Base-by-base conservation (phyloP, 2,329 filamentous ascomycete genomes). In the Talaromyces sp. region DNA sequence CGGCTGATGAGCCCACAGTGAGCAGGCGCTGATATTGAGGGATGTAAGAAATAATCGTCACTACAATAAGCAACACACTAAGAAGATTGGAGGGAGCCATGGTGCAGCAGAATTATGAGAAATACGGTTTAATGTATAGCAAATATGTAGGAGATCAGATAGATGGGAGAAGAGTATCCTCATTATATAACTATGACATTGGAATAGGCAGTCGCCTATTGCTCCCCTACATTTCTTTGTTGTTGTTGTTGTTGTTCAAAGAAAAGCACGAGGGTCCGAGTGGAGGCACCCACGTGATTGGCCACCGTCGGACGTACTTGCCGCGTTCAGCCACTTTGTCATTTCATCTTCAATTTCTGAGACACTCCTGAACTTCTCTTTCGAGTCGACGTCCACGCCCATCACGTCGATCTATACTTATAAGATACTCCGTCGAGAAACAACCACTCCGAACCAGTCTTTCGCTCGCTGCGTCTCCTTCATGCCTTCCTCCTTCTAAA, bases 391-490 rank as follows among this genome's bases (percentile, higher is more conserved):
- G 13, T 52, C 48, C 7, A n/a, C 31, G 13, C 21, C 17, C 15
- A 17, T 17, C 10, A 36, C 33, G n/a, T 52, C 9, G 19, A 5
- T 36, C 10, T 21, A 17, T 39, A 51, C n/a, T 7, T 17, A 22
- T 11, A 22, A 9, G 6, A 13, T 25, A 10, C n/a, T 17, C 13
- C 13, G 25, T 52, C 19, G 21, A 52, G 33, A n/a, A 37, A 22
- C 35, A 9, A 25, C 2, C 88, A 48, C 28, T 35, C 64, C 79
- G 84, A 78, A 94, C 93, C 77, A 93, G 86, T 41, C 88, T 88
- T 80, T 90, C 90, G 80, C 90, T 90, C 48, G 35, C 35, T n/a
- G 90, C 89, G 25, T 28, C 25, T 28, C 7, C 25, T 28, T 7
- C 25, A 74, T 95, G 90, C 67, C 91, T 88, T 75, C 89, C 88